phyloP scores from a whole-genome alignment of 2,329 filamentous ascomycete genomes.

The Verticillium longisporum region DNA sequence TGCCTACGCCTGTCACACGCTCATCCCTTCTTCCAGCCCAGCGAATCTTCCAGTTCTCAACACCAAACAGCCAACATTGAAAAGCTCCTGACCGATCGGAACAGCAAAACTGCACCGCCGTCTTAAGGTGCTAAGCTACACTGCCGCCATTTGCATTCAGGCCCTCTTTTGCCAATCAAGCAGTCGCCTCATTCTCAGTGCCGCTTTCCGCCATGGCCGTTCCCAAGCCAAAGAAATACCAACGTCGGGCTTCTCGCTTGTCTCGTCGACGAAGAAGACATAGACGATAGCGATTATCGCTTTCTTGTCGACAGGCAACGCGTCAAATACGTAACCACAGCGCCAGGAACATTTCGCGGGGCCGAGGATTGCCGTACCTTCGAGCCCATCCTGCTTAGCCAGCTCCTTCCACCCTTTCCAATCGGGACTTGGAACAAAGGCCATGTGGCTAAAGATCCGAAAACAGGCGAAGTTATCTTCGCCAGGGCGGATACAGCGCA shows the following conservation, averaged over 20 bases:
- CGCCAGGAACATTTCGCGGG: constrained; percentile 11
- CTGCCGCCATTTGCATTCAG: neutral
- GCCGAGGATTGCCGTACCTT: constrained; percentile 18
- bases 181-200: constrained; percentile 2
- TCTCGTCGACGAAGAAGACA: constrained; percentile 16
- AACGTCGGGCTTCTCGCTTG: constrained; percentile 19
- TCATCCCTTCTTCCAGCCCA: neutral
- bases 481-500: constrained; percentile 12
- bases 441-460: constrained; percentile 11
- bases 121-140: neutral
- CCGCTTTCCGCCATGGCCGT: constrained; percentile 5
- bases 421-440: constrained; percentile 17
- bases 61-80: neutral
- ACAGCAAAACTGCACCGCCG: neutral
- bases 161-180: constrained; percentile 1
- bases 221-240: constrained; percentile 7
- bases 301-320: constrained; percentile 17
- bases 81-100: neutral
- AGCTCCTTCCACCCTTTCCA: constrained; percentile 18
- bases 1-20: too few relatives aligned
- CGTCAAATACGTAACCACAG: constrained; percentile 18
- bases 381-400: constrained; percentile 15
- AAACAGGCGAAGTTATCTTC: constrained; percentile 13
- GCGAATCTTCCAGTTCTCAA: neutral
- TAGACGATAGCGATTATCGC: constrained; percentile 17